Base-by-base conservation (phyloP, 768 basidiomycete species). In the Sutorius australiensis region DNA sequence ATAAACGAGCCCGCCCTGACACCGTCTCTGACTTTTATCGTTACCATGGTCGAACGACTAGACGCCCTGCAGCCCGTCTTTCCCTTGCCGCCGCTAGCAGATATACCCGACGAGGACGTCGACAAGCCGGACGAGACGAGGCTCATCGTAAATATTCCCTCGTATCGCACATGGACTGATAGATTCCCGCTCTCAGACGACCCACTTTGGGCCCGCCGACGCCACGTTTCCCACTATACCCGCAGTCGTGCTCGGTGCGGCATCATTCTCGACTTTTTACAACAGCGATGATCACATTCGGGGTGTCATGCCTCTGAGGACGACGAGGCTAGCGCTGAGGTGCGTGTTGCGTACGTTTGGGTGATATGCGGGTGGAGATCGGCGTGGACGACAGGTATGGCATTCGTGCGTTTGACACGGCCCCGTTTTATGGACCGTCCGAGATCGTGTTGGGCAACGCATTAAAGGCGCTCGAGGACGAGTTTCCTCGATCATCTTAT, bases 401-500 rank as follows among this genome's bases (percentile, higher is more conserved):
- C 27, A 84, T 94, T 50, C 70, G 70, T 32, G 86, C 86, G 0
- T 88, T 95, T 62, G 92, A 95, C 67, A 94, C 92, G 3, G 80
- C 89, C 12, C 80, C 83, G 6, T 89, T 82, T 65, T 94, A 94
- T 62, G 89, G 87, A 11, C 78, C 81, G 5, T 91, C 91, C 0
- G 92, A 94, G 70, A 77, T 83, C 57, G 75, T 93, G 0, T 72
- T 92, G 40, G 88, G 92, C 34, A 80, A 79, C 48, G 80, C 81
- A 16, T 72, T 91, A 32, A 68, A 80, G 46, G 72, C 78, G 0
- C 70, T 95, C 24, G 72, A 75, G 46, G 67, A 67, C 43, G 87
- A 89, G 61, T 93, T 89, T 62, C 90, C 91, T 21, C 83, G 92
- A 5, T 77, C 79, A 2, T 83, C 87, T 5, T 93, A 93, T 66